Conservation (phyloP, 164 flowering plant species). For the Liquidambar formosana region DNA sequence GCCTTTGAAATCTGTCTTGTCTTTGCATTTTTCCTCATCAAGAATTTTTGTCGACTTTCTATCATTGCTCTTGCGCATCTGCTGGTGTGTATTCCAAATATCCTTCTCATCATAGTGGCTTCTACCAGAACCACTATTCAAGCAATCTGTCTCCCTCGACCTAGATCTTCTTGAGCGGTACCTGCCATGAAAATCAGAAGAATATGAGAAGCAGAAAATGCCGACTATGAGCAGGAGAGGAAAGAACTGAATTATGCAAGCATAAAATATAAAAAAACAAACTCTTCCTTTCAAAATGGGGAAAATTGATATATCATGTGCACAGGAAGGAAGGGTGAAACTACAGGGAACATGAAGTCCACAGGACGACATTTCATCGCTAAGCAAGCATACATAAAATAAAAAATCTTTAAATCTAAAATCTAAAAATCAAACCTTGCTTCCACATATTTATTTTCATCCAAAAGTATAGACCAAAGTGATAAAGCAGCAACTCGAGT, state of each 20-base stretch:
- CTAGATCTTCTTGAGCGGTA: constrained; percentile 40
- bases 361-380: background rate
- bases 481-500: no score
- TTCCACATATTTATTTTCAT: background rate
- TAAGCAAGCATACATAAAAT: background rate
- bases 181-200: constrained; percentile 31
- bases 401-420: background rate
- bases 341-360: no score
- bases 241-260: no score
- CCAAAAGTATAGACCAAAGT: no score
- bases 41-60: constrained; percentile 16
- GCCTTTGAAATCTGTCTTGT: constrained; percentile 11
- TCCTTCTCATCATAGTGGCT: constrained; percentile 21
- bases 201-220: background rate
- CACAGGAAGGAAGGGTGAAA: no score
- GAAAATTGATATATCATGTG: no score
- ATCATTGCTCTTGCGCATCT: constrained; percentile 12
- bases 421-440: background rate
- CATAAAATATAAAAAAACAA: no score
- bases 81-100: constrained; percentile 2
- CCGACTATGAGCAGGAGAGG: background rate
- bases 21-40: constrained; percentile 11
- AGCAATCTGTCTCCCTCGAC: constrained; percentile 35
- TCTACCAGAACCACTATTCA: constrained; percentile 21
- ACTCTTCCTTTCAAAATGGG: no score